A percentile compares a stretch with the other conserved stretches of the same genome.
phyloP scores from a whole-genome alignment of 305 asterid species.

The Salvia sclarea region DNA sequence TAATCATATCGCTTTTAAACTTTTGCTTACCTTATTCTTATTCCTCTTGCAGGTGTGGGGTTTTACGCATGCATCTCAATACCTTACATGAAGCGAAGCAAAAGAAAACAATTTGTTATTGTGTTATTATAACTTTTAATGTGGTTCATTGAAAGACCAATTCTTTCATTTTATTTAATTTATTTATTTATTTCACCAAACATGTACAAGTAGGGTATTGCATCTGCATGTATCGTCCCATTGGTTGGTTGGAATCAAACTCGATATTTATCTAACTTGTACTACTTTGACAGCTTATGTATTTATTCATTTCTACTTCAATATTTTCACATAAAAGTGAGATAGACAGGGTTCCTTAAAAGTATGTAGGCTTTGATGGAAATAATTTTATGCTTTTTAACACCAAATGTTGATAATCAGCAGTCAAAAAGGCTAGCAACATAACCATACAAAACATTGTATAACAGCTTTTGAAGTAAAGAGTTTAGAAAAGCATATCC shows the following conservation, averaged over 20 bases:
- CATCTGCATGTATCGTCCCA: neutral
- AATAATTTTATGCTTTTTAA: neutral
- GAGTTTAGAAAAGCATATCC: too few relatives aligned
- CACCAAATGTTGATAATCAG: neutral
- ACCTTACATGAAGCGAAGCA: constrained; percentile 41
- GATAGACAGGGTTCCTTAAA: too few relatives aligned
- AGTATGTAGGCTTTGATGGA: too few relatives aligned
- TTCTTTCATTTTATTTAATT: constrained; percentile 28
- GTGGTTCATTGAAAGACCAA: constrained; percentile 1
- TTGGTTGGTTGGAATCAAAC: constrained; percentile 11
- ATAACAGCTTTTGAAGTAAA: neutral
- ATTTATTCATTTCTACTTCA: neutral
- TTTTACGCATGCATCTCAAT: constrained; percentile 72
- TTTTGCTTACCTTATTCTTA: neutral
- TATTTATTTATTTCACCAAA: neutral
- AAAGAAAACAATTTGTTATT: constrained; percentile 5
- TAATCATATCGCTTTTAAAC: too few relatives aligned
- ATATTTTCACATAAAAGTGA: too few relatives aligned
- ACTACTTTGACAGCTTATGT: neutral
- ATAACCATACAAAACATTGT: neutral
- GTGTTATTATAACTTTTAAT: neutral
- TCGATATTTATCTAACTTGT: constrained; percentile 11
- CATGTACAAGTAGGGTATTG: constrained; percentile 11
- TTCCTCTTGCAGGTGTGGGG: constrained; percentile 85
- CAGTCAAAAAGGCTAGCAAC: neutral